These are phyloP conservation scores for Endogone sp. DNA, from an alignment of 192 early-diverging fungal species.

Conservation along the genomic window DNA sequence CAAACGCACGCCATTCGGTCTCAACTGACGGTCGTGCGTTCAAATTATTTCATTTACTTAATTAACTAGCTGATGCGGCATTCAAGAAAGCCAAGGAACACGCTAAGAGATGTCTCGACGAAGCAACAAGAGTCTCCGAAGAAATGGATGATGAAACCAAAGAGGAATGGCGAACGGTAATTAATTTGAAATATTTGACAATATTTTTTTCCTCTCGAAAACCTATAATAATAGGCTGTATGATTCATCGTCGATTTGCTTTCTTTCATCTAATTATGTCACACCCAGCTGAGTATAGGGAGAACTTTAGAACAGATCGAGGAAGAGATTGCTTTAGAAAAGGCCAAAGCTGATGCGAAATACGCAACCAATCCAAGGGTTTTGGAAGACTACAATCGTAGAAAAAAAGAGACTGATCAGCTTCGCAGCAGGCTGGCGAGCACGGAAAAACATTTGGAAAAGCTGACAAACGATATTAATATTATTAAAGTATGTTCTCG, in stretches of 20 bases:
- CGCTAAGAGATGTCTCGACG: constrained; percentile 39
- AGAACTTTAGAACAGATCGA: constrained; percentile 62
- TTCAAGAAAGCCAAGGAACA: constrained; percentile 42
- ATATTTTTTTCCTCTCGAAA: neutral
- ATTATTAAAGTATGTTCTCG: constrained; percentile 22
- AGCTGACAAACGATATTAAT: constrained; percentile 31
- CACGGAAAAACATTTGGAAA: constrained; percentile 33
- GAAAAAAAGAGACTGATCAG: constrained; percentile 50
- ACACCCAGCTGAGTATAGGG: neutral
- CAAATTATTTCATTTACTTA: too few relatives aligned
- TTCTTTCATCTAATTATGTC: neutral
- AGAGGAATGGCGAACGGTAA: constrained; percentile 23
- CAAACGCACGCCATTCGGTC: too few relatives aligned
- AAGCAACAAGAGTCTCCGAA: constrained; percentile 53
- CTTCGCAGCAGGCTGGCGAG: constrained; percentile 33
- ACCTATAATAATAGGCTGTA: too few relatives aligned
- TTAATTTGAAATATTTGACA: neutral
- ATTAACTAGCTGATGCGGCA: constrained; percentile 19
- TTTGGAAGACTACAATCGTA: constrained; percentile 64
- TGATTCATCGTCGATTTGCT: neutral
- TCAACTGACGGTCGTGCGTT: too few relatives aligned
- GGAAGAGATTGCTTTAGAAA: constrained; percentile 48
- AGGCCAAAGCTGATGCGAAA: constrained; percentile 51
- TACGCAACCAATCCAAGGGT: constrained; percentile 49
- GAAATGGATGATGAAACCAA: constrained; percentile 49